These are phyloP conservation scores for Pinus taeda DNA, from an alignment of 75 land plant genomes.

Conservation along the genomic window DNA sequence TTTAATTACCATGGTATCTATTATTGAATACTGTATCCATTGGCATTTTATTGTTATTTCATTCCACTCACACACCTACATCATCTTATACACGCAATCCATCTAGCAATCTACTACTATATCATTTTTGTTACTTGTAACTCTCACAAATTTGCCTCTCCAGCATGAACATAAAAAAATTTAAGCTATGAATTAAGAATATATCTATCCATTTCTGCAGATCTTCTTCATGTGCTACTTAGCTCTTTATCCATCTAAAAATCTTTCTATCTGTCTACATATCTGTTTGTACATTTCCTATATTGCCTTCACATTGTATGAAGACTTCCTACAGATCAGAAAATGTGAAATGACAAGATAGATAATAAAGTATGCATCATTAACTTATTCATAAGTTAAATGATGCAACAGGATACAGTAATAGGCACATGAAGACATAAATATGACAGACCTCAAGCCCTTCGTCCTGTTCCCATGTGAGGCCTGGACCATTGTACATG, in stretches of 20 bases:
- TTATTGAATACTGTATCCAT: too few relatives aligned
- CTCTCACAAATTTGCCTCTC: not conserved
- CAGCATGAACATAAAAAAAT: not conserved
- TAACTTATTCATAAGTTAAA: not conserved
- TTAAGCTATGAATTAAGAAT: not conserved
- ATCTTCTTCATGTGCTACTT: not conserved
- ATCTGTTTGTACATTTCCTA: not conserved
- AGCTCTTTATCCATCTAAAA: not conserved
- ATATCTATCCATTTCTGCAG: not conserved
- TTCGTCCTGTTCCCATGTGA: constrained; percentile 93
- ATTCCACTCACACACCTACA: not conserved
- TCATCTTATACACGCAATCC: not conserved
- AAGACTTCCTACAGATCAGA: constrained; percentile 2
- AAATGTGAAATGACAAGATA: not conserved
- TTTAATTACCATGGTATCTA: too few relatives aligned
- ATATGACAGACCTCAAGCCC: constrained; percentile 93
- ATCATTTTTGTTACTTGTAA: not conserved
- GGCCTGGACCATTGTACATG: constrained; percentile 98
- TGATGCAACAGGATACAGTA: constrained; percentile 35
- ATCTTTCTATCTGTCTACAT: not conserved
- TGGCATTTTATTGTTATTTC: not conserved
- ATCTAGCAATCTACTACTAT: not conserved
- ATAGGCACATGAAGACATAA: constrained; percentile 17
- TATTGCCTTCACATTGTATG: not conserved
- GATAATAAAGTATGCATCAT: not conserved